Evolutionary conservation across 2,329 filamentous ascomycete genomes (phyloP).

Genomic region (Monosporascus sp.): DNA sequence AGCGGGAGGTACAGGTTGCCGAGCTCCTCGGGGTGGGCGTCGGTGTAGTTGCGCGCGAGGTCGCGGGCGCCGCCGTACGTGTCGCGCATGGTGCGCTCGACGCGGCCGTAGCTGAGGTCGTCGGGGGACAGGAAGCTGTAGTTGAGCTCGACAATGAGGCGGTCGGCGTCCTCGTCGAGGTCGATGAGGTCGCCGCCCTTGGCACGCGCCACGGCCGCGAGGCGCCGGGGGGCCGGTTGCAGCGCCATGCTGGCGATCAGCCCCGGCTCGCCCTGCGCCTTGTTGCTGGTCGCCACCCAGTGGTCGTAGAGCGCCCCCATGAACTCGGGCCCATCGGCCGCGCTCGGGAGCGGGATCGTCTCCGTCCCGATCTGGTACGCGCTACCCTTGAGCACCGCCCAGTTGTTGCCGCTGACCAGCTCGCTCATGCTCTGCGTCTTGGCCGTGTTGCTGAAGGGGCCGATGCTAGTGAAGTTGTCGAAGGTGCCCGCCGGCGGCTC

Average conservation of each 20-base stretch:
- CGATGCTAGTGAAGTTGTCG: slow-evolving; percentile 46
- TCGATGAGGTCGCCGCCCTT: slow-evolving; percentile 35
- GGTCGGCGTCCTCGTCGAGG: slow-evolving; percentile 31
- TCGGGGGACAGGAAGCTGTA: slow-evolving; percentile 28
- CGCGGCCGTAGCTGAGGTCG: slow-evolving; percentile 20
- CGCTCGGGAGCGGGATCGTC: slow-evolving; percentile 28
- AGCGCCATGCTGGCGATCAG: slow-evolving; percentile 29
- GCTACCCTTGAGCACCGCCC: slow-evolving; percentile 26
- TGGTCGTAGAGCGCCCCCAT: slow-evolving; percentile 25
- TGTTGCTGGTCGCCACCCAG: slow-evolving; percentile 27
- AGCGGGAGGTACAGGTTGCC: slow-evolving; percentile 32
- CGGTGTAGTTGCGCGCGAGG: slow-evolving; percentile 25
- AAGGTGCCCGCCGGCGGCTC: slow-evolving; percentile 48
- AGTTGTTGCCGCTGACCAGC: slow-evolving; percentile 40
- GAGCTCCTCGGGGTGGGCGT: slow-evolving; percentile 24
- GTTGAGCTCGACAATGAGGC: slow-evolving; percentile 38
- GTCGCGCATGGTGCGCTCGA: slow-evolving; percentile 30
- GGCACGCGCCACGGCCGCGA: slow-evolving; percentile 25
- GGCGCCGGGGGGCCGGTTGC: slow-evolving; percentile 32
- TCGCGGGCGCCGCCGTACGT: slow-evolving; percentile 29
- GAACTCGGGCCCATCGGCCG: slow-evolving; percentile 20
- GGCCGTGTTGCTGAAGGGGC: slow-evolving; percentile 36
- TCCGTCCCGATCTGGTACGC: slow-evolving; percentile 34
- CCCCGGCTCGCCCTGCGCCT: slow-evolving; percentile 17
- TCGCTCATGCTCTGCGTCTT: slow-evolving; percentile 42